Evolutionary conservation across 2,329 filamentous ascomycete genomes (phyloP).

Genomic region (Cercospora brassicicola): DNA sequence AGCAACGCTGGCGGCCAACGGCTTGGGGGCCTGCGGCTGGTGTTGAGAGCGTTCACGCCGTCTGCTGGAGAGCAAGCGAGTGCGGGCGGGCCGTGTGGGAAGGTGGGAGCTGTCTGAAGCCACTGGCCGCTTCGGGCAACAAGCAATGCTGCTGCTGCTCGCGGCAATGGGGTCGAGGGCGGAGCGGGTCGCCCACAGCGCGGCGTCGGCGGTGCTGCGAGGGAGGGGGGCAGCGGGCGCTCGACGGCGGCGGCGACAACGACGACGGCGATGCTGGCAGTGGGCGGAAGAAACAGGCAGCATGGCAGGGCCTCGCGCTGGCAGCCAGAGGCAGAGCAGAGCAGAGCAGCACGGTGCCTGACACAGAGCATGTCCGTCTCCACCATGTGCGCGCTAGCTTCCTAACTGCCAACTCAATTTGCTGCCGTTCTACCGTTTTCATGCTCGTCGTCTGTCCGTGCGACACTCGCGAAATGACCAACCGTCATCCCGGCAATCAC

Average conservation of each 20-base stretch:
- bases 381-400: background rate
- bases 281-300: background rate
- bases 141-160: background rate
- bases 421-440: background rate
- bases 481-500: background rate
- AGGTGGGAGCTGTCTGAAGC: background rate
- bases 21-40: conserved; percentile 9
- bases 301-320: background rate
- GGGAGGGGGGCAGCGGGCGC: background rate
- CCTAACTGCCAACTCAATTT: background rate
- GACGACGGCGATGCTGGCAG: background rate
- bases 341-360: conserved; percentile 1
- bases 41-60: background rate
- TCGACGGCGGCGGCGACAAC: background rate
- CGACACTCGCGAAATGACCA: background rate
- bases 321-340: background rate
- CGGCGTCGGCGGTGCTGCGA: background rate
- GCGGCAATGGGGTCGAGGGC: background rate
- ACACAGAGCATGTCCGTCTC: background rate
- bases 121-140: background rate
- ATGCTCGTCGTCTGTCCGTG: background rate
- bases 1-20: conserved; percentile 17
- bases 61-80: background rate
- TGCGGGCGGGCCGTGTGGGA: conserved; percentile 4
- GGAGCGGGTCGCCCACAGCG: background rate